Evolutionary conservation across 768 basidiomycete genomes (phyloP).

Genomic region (Lentinula aciculospora): DNA sequence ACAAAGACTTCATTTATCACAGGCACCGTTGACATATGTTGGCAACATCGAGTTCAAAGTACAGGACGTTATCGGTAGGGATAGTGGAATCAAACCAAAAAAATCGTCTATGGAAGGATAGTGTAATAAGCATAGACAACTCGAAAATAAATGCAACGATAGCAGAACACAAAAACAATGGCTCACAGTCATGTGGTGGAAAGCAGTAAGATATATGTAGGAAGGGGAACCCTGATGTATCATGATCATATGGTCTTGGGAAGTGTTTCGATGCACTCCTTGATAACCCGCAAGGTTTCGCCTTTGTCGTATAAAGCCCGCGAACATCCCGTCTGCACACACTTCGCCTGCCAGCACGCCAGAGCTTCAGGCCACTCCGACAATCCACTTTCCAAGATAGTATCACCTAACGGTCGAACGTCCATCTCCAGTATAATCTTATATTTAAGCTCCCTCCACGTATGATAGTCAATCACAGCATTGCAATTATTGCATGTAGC

Average conservation of each 20-base stretch:
- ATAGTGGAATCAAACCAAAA: neutral
- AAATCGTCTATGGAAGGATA: neutral
- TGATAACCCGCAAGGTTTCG: conserved; percentile 47
- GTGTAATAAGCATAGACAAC: neutral
- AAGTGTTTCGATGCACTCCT: conserved; percentile 45
- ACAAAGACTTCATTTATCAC: too few species aligned
- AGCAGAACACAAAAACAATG: neutral
- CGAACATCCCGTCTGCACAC: conserved; percentile 36
- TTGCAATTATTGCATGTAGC: conserved; percentile 52
- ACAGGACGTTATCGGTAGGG: too few species aligned
- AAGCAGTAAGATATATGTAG: neutral
- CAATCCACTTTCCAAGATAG: conserved; percentile 42
- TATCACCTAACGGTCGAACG: conserved; percentile 52
- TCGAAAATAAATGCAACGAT: neutral
- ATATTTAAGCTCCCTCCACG: conserved; percentile 62
- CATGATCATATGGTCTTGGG: conserved; percentile 25
- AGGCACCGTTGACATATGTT: too few species aligned
- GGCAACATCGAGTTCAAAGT: too few species aligned
- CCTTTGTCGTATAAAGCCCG: conserved; percentile 51
- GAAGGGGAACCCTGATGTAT: neutral
- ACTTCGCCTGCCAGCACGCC: conserved; percentile 57
- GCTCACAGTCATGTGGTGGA: neutral
- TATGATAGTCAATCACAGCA: conserved; percentile 44
- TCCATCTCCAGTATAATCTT: conserved; percentile 55
- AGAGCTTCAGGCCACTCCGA: conserved; percentile 52